A percentile compares a stretch with the other conserved stretches of the same genome.
These are phyloP conservation scores for Hymenoscyphus linearis DNA, from an alignment of 2,329 filamentous ascomycete genomes.

Conservation along the genomic window DNA sequence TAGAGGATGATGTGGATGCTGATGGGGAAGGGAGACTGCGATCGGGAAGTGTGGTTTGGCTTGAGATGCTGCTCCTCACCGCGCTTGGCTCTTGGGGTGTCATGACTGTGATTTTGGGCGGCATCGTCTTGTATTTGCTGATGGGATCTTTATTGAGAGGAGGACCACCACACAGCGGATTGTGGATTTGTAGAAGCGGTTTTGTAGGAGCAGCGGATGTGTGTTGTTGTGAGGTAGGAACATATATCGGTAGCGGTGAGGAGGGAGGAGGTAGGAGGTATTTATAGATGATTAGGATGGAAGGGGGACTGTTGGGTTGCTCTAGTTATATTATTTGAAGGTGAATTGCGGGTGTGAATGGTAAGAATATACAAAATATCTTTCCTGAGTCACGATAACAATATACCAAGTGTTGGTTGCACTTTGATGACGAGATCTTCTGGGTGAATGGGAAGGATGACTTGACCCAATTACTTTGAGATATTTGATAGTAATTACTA, in stretches of 20 bases:
- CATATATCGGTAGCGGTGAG: slow-evolving; percentile 1
- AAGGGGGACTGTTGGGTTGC: neutral
- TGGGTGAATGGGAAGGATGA: no score
- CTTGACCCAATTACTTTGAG: no score
- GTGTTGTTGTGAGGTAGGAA: neutral
- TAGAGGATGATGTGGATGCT: no score
- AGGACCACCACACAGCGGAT: slow-evolving; percentile 1
- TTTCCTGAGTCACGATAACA: neutral
- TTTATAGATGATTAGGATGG: neutral
- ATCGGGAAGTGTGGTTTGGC: neutral
- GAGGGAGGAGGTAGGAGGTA: neutral
- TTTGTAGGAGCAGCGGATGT: slow-evolving; percentile 1
- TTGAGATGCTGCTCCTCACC: neutral
- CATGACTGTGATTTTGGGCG: neutral
- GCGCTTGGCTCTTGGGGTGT: neutral
- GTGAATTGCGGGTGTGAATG: neutral
- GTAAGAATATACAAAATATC: neutral
- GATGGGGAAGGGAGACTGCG: neutral
- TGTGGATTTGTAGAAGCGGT: neutral
- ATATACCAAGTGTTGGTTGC: no score
- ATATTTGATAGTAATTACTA: no score
- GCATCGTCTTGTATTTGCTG: neutral
- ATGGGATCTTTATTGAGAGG: neutral
- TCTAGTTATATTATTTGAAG: neutral
- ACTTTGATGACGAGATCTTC: no score